Evolutionary conservation across 1,139 yeast species (phyloP), one percentile per base, ranked within the genome.

Genomic region (Kodamaea alishanica): DNA sequence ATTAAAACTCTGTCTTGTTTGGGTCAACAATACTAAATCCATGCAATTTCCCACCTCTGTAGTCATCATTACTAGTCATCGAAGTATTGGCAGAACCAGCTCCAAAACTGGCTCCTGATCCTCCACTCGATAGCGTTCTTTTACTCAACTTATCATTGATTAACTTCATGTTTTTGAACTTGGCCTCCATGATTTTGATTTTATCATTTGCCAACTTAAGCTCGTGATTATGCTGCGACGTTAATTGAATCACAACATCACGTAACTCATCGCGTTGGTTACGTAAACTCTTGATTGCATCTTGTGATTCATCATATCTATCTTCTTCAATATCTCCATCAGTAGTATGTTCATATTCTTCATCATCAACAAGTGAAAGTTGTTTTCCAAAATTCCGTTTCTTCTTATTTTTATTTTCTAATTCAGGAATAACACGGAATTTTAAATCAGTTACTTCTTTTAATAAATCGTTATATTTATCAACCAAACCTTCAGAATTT

Each of bases 181-280:
- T 70, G 6, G 50, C 45, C 46, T 75, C 79, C 38, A 75, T 50
- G 8, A 51, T 47, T 46, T 58, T 63, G 34, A 73, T 60, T 45
- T 71, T 71, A n/a, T 76, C 81, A 15, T 61, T 59, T 12, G 73
- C 70, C 39, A 56, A 42, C 42, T 62, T 67, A 42, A 63, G 44
- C 44, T 71, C 77, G 28, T 60, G 61, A 29, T 54, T 56, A 38
- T 69, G 72, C 30, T 61, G 61, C 4, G 61, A 45, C 9, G 69
- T 65, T 40, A 72, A 53, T 44, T 65, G 62, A 31, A 65, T 56
- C 24, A 71, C 63, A 25, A 78, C 81, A 37, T 78, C 83, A 24
- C 85, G 63, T 35, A 81, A 64, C 38, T 77, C 83, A 42, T 79
- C 82, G 32, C 83, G 57, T 56, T 81, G 87, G 12, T 58, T 57